Conservation (phyloP, 208 protist genomes). For the Novymonas esmeraldas region DNA sequence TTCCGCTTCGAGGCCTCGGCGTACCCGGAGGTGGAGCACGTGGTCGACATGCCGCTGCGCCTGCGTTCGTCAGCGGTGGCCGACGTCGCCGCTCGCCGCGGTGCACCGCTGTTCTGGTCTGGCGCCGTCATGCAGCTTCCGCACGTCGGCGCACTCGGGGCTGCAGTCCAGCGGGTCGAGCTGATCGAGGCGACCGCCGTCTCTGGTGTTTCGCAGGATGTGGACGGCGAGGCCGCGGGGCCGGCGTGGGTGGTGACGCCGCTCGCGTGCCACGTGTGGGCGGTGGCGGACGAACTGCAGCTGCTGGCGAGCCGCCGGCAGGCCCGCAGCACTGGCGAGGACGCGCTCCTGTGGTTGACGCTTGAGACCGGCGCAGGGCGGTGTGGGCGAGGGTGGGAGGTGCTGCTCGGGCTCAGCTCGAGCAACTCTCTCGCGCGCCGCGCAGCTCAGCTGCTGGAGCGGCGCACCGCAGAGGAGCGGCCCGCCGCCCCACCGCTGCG, state of each 20-base stretch:
- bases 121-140: conserved; percentile 32
- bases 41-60: conserved; percentile 23
- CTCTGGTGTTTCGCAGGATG: not conserved
- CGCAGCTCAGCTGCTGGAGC: conserved; percentile 6
- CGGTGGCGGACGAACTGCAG: conserved; percentile 17
- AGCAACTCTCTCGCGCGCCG: conserved; percentile 14
- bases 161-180: conserved; percentile 29
- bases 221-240: not conserved
- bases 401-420: conserved; percentile 17
- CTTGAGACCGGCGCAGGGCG: not conserved
- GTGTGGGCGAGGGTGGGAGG: not conserved
- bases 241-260: not conserved
- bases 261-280: conserved; percentile 20
- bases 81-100: not conserved
- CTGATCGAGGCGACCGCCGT: conserved; percentile 27
- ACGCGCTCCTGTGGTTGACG: conserved; percentile 19
- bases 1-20: conserved; percentile 26
- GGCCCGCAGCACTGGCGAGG: conserved; percentile 5
- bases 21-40: conserved; percentile 21
- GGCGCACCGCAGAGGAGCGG: not conserved
- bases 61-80: conserved; percentile 4
- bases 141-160: conserved; percentile 28
- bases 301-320: conserved; percentile 9
- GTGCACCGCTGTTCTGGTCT: conserved; percentile 21
- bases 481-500: not conserved